Evolutionary conservation across 148 eudicot species (phyloP).

Genomic region (Spergularia bocconei): DNA sequence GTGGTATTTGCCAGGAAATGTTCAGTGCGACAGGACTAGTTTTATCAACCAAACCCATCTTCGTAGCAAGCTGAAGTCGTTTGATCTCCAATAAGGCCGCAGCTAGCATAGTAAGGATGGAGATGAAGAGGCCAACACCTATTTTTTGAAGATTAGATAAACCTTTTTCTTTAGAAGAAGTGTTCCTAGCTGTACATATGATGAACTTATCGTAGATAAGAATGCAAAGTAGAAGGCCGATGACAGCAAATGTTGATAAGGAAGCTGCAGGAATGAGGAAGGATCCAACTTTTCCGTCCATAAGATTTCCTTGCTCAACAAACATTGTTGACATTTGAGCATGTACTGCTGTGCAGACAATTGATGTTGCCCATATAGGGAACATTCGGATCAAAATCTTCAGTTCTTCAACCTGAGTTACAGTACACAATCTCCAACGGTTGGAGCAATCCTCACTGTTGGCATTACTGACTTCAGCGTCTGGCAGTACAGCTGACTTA

Average conservation of each 20-base stretch:
- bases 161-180: conserved; percentile 44
- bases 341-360: background rate
- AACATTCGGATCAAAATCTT: no score
- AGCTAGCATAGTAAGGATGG: conserved; percentile 3
- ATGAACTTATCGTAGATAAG: conserved; percentile 55
- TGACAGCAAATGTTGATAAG: conserved; percentile 48
- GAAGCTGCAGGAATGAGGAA: conserved; percentile 51
- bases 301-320: conserved; percentile 45
- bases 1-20: no score
- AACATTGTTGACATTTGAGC: conserved; percentile 55
- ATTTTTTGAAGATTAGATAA: conserved; percentile 58
- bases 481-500: no score
- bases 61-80: conserved; percentile 12
- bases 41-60: conserved; percentile 1
- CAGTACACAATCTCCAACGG: no score
- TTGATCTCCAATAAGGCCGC: conserved; percentile 3
- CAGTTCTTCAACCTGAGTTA: no score
- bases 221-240: conserved; percentile 65
- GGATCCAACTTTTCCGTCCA: conserved; percentile 24
- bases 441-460: no score
- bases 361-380: no score
- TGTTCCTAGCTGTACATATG: conserved; percentile 41
- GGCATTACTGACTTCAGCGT: no score
- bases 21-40: no score
- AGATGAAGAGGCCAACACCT: conserved; percentile 30